phyloP scores from a whole-genome alignment of 2,329 filamentous ascomycete genomes.

The Erysiphe pulchra region DNA sequence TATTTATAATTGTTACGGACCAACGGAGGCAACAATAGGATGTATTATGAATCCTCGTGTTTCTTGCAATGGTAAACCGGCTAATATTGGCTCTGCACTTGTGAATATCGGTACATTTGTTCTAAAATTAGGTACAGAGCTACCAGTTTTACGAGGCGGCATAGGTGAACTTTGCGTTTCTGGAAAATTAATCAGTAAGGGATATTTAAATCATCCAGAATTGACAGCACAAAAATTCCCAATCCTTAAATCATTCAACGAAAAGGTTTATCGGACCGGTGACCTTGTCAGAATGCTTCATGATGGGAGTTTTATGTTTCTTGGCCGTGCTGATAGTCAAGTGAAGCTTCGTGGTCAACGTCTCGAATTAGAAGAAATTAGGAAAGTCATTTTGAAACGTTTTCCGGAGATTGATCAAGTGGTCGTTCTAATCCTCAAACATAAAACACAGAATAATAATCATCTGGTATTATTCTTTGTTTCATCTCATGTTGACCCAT shows the following conservation, averaged over 20 bases:
- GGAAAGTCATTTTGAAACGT: conserved; percentile 43
- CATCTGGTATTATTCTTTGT: conserved; percentile 58
- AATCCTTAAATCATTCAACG: conserved; percentile 25
- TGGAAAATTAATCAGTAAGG: conserved; percentile 66
- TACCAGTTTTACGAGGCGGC: conserved; percentile 49
- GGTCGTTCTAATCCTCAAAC: conserved; percentile 47
- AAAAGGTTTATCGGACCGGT: conserved; percentile 62
- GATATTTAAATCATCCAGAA: conserved; percentile 60
- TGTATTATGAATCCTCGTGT: conserved; percentile 76
- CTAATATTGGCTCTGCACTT: conserved; percentile 73
- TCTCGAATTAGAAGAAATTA: conserved; percentile 77
- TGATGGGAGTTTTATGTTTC: conserved; percentile 64
- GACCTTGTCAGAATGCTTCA: conserved; percentile 63
- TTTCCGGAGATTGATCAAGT: conserved; percentile 36
- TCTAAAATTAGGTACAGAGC: conserved; percentile 38
- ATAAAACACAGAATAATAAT: conserved; percentile 49
- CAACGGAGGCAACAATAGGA: conserved; percentile 80
- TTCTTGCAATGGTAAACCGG: conserved; percentile 48
- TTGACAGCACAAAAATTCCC: conserved; percentile 59
- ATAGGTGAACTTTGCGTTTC: conserved; percentile 77
- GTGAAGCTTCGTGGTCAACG: conserved; percentile 77
- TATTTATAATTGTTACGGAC: conserved; percentile 82
- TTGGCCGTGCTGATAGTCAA: conserved; percentile 74
- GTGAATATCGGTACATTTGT: conserved; percentile 72
- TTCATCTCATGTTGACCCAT: conserved; percentile 8